Evolutionary conservation across 441 rosid genomes (phyloP).

Genomic region (Eutrema salsugineum): DNA sequence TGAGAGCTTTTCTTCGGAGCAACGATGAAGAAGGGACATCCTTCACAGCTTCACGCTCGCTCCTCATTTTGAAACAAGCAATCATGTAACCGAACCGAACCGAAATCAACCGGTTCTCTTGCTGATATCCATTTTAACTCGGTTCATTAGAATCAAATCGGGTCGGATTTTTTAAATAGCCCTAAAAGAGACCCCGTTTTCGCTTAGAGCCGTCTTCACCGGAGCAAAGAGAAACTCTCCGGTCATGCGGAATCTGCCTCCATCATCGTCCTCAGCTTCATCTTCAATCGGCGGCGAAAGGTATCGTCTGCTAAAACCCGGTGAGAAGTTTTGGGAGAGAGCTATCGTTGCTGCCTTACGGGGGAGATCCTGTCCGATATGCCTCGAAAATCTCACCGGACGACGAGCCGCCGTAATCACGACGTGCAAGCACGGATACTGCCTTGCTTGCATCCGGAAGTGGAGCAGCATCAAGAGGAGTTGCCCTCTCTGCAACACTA

Average conservation of each 20-base stretch:
- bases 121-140: neutral
- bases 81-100: neutral
- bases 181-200: neutral
- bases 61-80: conserved; percentile 19
- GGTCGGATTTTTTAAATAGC: neutral
- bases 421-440: conserved; percentile 56
- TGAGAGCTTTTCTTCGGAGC: conserved; percentile 2
- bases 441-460: conserved; percentile 47
- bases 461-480: conserved; percentile 68
- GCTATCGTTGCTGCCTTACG: conserved; percentile 39
- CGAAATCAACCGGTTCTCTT: neutral
- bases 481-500: conserved; percentile 70
- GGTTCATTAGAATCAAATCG: conserved; percentile 8
- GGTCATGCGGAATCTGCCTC: neutral
- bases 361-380: conserved; percentile 56
- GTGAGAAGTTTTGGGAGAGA: neutral
- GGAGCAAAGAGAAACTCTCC: conserved; percentile 1
- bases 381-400: conserved; percentile 40
- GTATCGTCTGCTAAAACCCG: neutral
- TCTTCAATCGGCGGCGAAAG: neutral
- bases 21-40: neutral
- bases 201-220: neutral
- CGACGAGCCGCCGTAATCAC: conserved; percentile 48
- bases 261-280: neutral
- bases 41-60: conserved; percentile 32